Evolutionary conservation across 306 rosid species (phyloP).

Genomic region (Styphnolobium japonicum): DNA sequence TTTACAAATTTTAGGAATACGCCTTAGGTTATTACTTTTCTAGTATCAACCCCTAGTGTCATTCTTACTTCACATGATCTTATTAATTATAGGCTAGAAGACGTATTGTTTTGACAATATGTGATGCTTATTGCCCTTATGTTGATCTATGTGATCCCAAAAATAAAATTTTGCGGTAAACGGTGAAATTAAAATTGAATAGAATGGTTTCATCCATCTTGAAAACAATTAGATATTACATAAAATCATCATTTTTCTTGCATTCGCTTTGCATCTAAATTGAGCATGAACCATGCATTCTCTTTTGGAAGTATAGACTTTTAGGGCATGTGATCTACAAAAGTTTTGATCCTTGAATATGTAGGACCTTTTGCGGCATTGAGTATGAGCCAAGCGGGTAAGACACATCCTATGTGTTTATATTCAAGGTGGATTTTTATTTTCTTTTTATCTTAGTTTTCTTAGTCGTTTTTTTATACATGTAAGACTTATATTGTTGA

Average conservation of each 20-base stretch:
- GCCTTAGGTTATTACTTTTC: too few species aligned
- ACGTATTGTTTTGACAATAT: neutral
- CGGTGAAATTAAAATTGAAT: neutral
- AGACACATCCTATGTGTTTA: too few species aligned
- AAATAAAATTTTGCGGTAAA: neutral
- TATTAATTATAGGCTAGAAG: too few species aligned
- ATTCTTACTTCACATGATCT: neutral
- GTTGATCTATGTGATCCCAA: neutral
- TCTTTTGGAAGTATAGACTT: neutral
- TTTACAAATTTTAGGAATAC: too few species aligned
- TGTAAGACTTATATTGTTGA: too few species aligned
- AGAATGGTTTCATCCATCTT: neutral
- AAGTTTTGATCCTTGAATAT: neutral
- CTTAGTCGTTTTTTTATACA: too few species aligned
- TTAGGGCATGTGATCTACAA: neutral
- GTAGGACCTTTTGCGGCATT: too few species aligned
- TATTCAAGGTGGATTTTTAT: too few species aligned
- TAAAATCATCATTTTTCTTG: neutral
- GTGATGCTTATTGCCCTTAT: too few species aligned
- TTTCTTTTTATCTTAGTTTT: too few species aligned
- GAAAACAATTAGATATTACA: neutral
- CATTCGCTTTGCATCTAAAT: neutral
- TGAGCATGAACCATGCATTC: neutral
- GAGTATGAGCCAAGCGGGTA: too few species aligned
- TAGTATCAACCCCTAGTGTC: too few species aligned